Evolutionary conservation across 1,139 yeast genomes (phyloP).

Genomic region (Blastobotrys ciferrii): DNA sequence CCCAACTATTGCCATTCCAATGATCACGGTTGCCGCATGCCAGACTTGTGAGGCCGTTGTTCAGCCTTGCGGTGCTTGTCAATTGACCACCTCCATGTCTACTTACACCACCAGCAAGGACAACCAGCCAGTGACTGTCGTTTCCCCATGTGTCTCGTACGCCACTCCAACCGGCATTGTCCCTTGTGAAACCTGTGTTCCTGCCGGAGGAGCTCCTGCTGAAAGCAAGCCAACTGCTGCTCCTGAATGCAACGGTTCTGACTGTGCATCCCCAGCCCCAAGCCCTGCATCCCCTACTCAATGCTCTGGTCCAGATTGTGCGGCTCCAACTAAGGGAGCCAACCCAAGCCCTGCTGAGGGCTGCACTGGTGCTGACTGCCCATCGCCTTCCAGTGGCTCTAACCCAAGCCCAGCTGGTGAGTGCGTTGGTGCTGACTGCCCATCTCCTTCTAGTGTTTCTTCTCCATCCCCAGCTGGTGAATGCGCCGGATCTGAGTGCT

Average conservation of each 20-base stretch:
- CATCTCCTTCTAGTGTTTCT: no score
- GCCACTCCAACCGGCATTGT: conserved; percentile 6
- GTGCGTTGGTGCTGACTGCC: no score
- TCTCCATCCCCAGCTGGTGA: conserved; percentile 11
- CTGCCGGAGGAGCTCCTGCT: no score
- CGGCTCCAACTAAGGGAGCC: not conserved
- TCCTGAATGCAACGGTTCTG: no score
- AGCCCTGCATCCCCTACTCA: no score
- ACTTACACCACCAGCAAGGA: conserved; percentile 23
- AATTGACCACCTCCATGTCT: conserved; percentile 18
- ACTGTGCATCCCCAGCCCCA: no score
- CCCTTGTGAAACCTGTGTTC: conserved; percentile 5
- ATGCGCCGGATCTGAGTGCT: conserved; percentile 15
- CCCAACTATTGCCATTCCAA: conserved; percentile 27
- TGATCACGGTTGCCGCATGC: conserved; percentile 23
- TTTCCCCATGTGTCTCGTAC: conserved; percentile 22
- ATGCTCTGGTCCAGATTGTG: not conserved
- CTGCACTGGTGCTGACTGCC: not conserved
- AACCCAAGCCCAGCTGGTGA: conserved; percentile 14
- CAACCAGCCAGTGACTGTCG: conserved; percentile 21
- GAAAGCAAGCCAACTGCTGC: conserved; percentile 13
- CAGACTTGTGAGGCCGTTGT: conserved; percentile 21
- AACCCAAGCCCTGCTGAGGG: not conserved
- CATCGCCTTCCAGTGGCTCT: conserved; percentile 3
- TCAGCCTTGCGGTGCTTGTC: conserved; percentile 22